Conservation (phyloP, 441 rosid genomes). For the Gossypium trilobum region DNA sequence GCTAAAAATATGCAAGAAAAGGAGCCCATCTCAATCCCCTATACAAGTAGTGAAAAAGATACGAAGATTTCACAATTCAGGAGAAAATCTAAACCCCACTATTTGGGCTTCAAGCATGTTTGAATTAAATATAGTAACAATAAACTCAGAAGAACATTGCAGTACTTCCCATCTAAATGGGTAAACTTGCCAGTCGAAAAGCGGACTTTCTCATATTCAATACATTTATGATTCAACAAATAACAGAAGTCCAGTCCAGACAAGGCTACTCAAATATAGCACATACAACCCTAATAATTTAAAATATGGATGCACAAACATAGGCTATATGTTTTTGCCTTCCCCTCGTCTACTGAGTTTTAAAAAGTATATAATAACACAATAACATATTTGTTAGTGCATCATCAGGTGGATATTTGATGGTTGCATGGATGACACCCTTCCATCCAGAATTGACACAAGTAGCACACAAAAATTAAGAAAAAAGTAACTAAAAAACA, state of each 20-base stretch:
- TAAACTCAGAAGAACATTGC: not conserved
- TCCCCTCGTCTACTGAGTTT: not conserved
- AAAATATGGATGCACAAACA: not conserved
- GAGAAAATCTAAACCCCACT: not conserved
- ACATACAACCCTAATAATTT: not conserved
- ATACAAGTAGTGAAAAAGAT: not conserved
- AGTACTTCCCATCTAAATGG: not conserved
- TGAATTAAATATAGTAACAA: not conserved
- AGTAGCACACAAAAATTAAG: slow-evolving; percentile 3
- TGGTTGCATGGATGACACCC: not conserved
- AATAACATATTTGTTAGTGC: not conserved
- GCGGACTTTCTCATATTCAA: not conserved
- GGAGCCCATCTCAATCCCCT: not conserved
- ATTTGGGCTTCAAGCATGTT: not conserved
- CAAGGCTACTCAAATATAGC: not conserved
- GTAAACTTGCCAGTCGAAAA: not conserved
- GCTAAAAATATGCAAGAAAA: not conserved
- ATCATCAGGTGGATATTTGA: not conserved
- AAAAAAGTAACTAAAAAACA: slow-evolving; percentile 7
- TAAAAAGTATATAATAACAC: not conserved
- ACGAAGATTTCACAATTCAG: not conserved
- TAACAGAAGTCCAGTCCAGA: not conserved
- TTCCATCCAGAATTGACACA: not conserved
- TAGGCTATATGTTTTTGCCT: not conserved
- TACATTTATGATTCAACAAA: not conserved